phyloP scores from a whole-genome alignment of 257 asterid genomes.

The Cordia subcordata region DNA sequence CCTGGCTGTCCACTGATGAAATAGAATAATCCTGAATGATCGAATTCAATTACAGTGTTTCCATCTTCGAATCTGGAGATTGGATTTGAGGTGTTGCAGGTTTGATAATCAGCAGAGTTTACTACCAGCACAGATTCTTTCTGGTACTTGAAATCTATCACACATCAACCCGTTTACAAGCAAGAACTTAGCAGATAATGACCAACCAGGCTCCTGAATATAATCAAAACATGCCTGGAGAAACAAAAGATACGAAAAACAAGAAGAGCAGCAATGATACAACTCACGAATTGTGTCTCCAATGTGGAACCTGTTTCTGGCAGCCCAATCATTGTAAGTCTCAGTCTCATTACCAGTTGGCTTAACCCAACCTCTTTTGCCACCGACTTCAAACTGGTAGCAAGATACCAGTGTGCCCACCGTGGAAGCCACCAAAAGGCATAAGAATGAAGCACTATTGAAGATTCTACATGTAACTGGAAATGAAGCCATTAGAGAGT shows the following conservation, averaged over 20 bases:
- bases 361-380: slow-evolving; percentile 41
- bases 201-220: too few species aligned
- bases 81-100: slow-evolving; percentile 52
- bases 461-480: slow-evolving; percentile 6
- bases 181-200: too few species aligned
- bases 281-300: slow-evolving; percentile 60
- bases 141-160: slow-evolving; percentile 54
- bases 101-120: slow-evolving; percentile 35
- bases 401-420: slow-evolving; percentile 25
- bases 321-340: slow-evolving; percentile 76
- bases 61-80: slow-evolving; percentile 48
- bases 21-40: slow-evolving; percentile 48
- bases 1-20: slow-evolving; percentile 67
- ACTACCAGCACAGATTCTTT: slow-evolving; percentile 65
- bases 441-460: slow-evolving; percentile 13
- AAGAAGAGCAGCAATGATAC: neutral
- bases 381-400: slow-evolving; percentile 55
- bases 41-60: slow-evolving; percentile 38
- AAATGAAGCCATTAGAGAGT: slow-evolving; percentile 28
- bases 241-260: too few species aligned
- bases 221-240: too few species aligned
- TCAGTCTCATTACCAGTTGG: slow-evolving; percentile 59
- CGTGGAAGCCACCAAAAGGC: slow-evolving; percentile 26
- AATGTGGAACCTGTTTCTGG: slow-evolving; percentile 53
- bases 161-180: neutral